Evolutionary conservation across 139 green algal species (phyloP).

Genomic region (Eudorina sp.): DNA sequence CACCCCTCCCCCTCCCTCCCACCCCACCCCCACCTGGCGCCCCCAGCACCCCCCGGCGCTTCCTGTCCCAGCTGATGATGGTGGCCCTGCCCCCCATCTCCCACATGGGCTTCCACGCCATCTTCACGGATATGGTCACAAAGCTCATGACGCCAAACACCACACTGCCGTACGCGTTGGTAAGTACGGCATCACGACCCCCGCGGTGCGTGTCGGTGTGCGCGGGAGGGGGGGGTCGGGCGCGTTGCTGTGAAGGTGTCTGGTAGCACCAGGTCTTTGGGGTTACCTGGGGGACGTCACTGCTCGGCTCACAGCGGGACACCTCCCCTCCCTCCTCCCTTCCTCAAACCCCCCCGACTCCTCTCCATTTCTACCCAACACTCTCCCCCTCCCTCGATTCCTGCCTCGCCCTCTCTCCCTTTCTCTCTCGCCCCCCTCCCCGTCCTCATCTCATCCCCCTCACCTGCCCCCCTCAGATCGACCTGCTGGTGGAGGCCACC

Average conservation of each 20-base stretch:
- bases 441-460: neutral
- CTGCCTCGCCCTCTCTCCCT: neutral
- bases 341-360: neutral
- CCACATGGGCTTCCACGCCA: constrained; percentile 55
- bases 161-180: constrained; percentile 18
- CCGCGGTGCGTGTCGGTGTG: too few species aligned
- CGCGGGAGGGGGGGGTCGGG: neutral
- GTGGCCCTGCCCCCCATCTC: constrained; percentile 55
- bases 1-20: neutral
- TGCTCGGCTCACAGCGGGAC: too few species aligned
- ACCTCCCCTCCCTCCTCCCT: neutral
- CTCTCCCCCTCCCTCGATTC: neutral
- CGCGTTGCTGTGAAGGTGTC: too few species aligned
- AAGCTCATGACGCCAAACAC: constrained; percentile 29
- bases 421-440: neutral
- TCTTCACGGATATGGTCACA: constrained; percentile 59
- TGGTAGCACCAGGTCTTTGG: too few species aligned
- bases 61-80: constrained; percentile 56
- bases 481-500: constrained; percentile 51
- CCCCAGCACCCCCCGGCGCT: constrained; percentile 44
- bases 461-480: constrained; percentile 11
- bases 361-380: too few species aligned
- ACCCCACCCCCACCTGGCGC: neutral
- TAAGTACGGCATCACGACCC: too few species aligned
- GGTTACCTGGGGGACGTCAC: too few species aligned